Conservation (phyloP, 164 flowering plant species). For the Aristolochia californica region DNA sequence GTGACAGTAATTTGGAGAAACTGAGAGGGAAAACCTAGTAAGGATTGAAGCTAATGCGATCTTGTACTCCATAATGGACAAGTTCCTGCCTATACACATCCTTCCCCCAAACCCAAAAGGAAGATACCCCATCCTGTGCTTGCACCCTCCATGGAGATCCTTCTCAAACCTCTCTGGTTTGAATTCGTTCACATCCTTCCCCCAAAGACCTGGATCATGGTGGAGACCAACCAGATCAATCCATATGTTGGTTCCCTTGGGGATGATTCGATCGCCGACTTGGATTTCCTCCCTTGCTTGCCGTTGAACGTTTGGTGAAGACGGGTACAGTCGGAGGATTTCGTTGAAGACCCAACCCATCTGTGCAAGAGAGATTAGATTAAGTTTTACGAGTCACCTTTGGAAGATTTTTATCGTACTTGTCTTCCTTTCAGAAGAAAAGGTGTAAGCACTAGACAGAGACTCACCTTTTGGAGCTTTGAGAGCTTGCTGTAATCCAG, state of each 20-base stretch:
- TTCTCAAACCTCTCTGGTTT: slow-evolving; percentile 72
- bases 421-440: background rate
- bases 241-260: slow-evolving; percentile 86
- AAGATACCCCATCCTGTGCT: slow-evolving; percentile 74
- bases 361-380: slow-evolving; percentile 23
- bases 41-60: slow-evolving; percentile 47
- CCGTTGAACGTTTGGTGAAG: slow-evolving; percentile 77
- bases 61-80: slow-evolving; percentile 70
- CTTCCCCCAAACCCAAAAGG: slow-evolving; percentile 95
- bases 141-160: slow-evolving; percentile 63
- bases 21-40: slow-evolving; percentile 49
- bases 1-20: slow-evolving; percentile 60
- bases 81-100: slow-evolving; percentile 72
- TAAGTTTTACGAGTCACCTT: background rate
- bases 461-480: slow-evolving; percentile 64
- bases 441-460: no score
- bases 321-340: slow-evolving; percentile 54
- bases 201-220: slow-evolving; percentile 75
- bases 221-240: slow-evolving; percentile 70
- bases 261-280: slow-evolving; percentile 41
- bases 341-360: slow-evolving; percentile 93
- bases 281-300: slow-evolving; percentile 61
- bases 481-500: slow-evolving; percentile 42
- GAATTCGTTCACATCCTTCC: slow-evolving; percentile 61
- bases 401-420: no score